Evolutionary conservation across 306 rosid species (phyloP), one percentile per base, ranked within the genome.

Genomic region (Medicago lupulina): DNA sequence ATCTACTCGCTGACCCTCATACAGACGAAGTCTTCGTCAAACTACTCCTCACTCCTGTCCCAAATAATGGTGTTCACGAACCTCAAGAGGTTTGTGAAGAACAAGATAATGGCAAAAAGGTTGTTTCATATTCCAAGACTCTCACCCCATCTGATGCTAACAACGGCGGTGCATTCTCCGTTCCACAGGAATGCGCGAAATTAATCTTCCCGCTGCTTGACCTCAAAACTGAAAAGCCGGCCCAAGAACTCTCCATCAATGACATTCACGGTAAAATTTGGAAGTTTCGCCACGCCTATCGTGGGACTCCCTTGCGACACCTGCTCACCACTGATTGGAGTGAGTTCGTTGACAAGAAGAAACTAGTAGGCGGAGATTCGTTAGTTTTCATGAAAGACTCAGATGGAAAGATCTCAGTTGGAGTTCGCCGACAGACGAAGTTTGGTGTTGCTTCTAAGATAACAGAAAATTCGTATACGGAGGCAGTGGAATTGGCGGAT

Each of bases 311-410:
- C 4, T 66, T 87, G 77, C 83, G 93, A 18, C 93, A 92, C 82
- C 18, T 90, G 81, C 85, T 92, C 2, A 90, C 96, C 19, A 83
- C 89, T 8, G 96, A 92, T 1, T 92, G 97, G 97, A 90, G 89
- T 74, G 84, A 66, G 79, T 92, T 88, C 64, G 92, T 88, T 57
- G 85, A 90, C 76, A 11, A 53, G 38, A 92, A 92, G 89, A 90
- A 80, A 78, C 78, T 92, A 39, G 78, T 90, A 17, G 85, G 96
- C 0, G 92, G 87, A 0, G 97, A 92, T 73, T 78, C 89, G 0
- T 88, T 90, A 2, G 81, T 92, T 28, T 88, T 90, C 71, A 82
- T 87, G 71, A 87, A 78, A 78, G 78, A 79, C 54, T 62, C 78
- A 0, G 8, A 8, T 5, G 18, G 18, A 12, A 46, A 66, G 12